Conservation (phyloP, 768 basidiomycete genomes). For the Phylloporus rhodoxanthus region DNA sequence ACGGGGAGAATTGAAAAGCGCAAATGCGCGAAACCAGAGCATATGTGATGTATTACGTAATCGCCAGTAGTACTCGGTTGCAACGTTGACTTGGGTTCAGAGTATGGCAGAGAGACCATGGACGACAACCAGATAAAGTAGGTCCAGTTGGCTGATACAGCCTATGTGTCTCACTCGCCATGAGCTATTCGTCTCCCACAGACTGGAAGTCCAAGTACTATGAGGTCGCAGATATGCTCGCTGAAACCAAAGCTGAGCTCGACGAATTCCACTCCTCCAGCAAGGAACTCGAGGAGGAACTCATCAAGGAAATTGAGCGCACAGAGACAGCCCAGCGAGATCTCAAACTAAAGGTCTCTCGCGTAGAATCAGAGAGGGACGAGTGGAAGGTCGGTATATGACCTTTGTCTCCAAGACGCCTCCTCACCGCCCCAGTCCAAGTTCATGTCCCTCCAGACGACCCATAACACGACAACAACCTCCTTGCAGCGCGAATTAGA, state of each 20-base stretch:
- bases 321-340: slow-evolving; percentile 84
- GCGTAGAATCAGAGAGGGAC: slow-evolving; percentile 71
- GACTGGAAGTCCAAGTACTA: slow-evolving; percentile 79
- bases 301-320: slow-evolving; percentile 84
- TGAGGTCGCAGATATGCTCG: slow-evolving; percentile 78
- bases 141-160: slow-evolving; percentile 12
- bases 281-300: slow-evolving; percentile 89
- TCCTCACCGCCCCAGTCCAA: slow-evolving; percentile 46
- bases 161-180: slow-evolving; percentile 15
- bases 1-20: slow-evolving; percentile 75
- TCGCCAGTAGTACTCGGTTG: slow-evolving; percentile 7
- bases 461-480: slow-evolving; percentile 82
- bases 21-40: slow-evolving; percentile 83
- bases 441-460: slow-evolving; percentile 84
- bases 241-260: slow-evolving; percentile 79
- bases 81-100: slow-evolving; percentile 6
- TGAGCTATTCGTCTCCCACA: slow-evolving; percentile 51
- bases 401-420: not conserved
- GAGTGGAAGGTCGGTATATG: slow-evolving; percentile 79
- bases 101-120: slow-evolving; percentile 13
- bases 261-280: slow-evolving; percentile 83
- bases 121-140: slow-evolving; percentile 67
- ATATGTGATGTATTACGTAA: slow-evolving; percentile 34
- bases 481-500: slow-evolving; percentile 92
- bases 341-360: slow-evolving; percentile 62